phyloP scores from a whole-genome alignment of 495 filamentous ascomycete genomes.

The Staphylotrichum tortipilum region DNA sequence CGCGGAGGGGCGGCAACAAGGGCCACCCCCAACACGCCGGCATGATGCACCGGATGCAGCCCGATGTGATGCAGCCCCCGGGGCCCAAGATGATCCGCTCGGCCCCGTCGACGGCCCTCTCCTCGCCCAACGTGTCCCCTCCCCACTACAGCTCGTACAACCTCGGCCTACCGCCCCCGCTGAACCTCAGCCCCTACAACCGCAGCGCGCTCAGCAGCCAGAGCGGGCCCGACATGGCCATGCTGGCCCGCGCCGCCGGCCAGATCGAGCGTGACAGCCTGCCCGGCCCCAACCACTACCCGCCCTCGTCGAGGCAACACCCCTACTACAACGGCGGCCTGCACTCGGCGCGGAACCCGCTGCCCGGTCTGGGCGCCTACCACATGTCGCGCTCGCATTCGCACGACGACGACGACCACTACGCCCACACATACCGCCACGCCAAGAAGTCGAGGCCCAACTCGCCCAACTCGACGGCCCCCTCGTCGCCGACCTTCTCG shows the following conservation, averaged over 20 bases:
- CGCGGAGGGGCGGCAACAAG: slow-evolving; percentile 87
- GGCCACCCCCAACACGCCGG: slow-evolving; percentile 40
- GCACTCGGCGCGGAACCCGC: slow-evolving; percentile 48
- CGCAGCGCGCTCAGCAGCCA: slow-evolving; percentile 44
- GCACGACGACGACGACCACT: slow-evolving; percentile 69
- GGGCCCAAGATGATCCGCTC: slow-evolving; percentile 58
- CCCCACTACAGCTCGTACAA: slow-evolving; percentile 77
- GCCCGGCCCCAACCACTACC: slow-evolving; percentile 43
- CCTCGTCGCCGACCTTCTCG: slow-evolving; percentile 95
- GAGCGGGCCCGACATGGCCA: slow-evolving; percentile 65
- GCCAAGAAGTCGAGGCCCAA: slow-evolving; percentile 84
- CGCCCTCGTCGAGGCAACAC: slow-evolving; percentile 29
- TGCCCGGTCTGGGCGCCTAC: slow-evolving; percentile 76
- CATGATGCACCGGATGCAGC: slow-evolving; percentile 33
- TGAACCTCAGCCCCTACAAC: slow-evolving; percentile 55
- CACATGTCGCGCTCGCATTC: slow-evolving; percentile 92
- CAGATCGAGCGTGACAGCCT: slow-evolving; percentile 71
- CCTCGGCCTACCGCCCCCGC: slow-evolving; percentile 49
- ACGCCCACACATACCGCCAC: slow-evolving; percentile 51
- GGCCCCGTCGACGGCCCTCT: slow-evolving; percentile 80
- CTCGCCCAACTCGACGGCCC: slow-evolving; percentile 89
- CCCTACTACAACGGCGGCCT: slow-evolving; percentile 51
- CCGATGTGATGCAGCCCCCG: slow-evolving; percentile 73
- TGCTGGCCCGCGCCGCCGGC: slow-evolving; percentile 85
- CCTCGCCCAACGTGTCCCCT: slow-evolving; percentile 91